Base-by-base conservation (phyloP, 2,329 filamentous ascomycete genomes). In the Hymenoscyphus fraxineus region DNA sequence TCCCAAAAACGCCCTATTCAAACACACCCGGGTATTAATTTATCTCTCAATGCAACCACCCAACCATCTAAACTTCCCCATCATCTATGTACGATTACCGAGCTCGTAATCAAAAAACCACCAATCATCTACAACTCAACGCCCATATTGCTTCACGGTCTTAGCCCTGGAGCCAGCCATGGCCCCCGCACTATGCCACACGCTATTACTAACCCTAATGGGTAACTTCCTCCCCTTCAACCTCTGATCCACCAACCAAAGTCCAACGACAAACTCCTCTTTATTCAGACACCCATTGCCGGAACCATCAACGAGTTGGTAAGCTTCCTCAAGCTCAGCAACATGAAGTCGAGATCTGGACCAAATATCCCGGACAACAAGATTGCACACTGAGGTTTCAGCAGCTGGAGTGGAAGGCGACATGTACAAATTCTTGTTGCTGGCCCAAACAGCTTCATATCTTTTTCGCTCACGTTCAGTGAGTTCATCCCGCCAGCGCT, bases 401-500 rank as follows among this genome's bases (percentile, higher is more conserved):
- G 63, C 66, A 9, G 65, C 64, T 1, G 60, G 54, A 32, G 76
- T 57, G n/a, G 19, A 32, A n/a, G 76, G 70, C 13, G 63, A 58
- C 15, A 68, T 74, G 9, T 85, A 77, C 0, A 86, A 65, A 0
- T 91, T 91, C 59, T 87, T 85, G 71, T 95, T 95, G 54, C 90
- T 91, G 1, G 91, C 91, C 90, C 91, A 95, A 1, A 95, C 84
- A 2, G 89, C 91, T 75, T 94, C 91, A 75, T 95, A 95, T 1
- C 91, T 83, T 72, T 90, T 90, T n/a, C 89, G 81, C 73, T 95
- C 90, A 5, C 85, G 80, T 58, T 85, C 83, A 0, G 88, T 91
- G 54, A 95, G 85, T 66, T 86, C 82, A 69, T 93, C 90, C 54
- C 90, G 84, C 91, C 91, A 95, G 6, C 90, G 85, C 72, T 86